Evolutionary conservation across 148 eudicot species (phyloP).

Genomic region (Fagopyrum tataricum): DNA sequence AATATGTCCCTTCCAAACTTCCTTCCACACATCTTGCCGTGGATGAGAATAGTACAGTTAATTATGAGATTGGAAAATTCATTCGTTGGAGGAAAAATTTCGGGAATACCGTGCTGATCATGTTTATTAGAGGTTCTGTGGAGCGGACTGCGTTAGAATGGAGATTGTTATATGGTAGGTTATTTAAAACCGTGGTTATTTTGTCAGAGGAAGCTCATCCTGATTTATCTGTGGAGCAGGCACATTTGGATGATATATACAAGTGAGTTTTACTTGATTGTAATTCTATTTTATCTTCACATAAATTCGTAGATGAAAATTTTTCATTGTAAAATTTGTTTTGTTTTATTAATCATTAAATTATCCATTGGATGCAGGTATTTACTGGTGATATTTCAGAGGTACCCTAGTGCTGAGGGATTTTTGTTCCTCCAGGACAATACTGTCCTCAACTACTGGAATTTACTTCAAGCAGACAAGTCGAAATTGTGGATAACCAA

Average conservation of each 20-base stretch:
- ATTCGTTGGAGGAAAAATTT: constrained; percentile 29
- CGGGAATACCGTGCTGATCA: constrained; percentile 29
- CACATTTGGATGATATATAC: constrained; percentile 26
- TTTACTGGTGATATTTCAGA: constrained; percentile 33
- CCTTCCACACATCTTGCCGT: constrained; percentile 35
- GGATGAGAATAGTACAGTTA: constrained; percentile 28
- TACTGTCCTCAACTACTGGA: constrained; percentile 69
- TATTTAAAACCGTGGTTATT: constrained; percentile 34
- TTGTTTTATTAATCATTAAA: not conserved
- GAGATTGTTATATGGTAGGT: constrained; percentile 32
- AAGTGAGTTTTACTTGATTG: constrained; percentile 18
- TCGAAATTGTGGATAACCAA: constrained; percentile 59
- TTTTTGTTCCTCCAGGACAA: constrained; percentile 58
- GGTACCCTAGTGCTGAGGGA: constrained; percentile 55
- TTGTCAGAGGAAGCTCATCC: constrained; percentile 23
- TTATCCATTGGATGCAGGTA: constrained; percentile 27
- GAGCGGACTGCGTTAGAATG: constrained; percentile 33
- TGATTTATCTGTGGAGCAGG: constrained; percentile 28
- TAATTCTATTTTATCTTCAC: not conserved
- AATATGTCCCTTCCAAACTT: constrained; percentile 25
- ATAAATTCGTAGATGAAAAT: not conserved
- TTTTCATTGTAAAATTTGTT: not conserved
- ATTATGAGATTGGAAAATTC: constrained; percentile 32
- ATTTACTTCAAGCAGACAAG: constrained; percentile 55
- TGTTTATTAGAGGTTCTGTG: constrained; percentile 29